Evolutionary conservation across 2,329 filamentous ascomycete species (phyloP).

Genomic region (Chrysoporthe cubensis): DNA sequence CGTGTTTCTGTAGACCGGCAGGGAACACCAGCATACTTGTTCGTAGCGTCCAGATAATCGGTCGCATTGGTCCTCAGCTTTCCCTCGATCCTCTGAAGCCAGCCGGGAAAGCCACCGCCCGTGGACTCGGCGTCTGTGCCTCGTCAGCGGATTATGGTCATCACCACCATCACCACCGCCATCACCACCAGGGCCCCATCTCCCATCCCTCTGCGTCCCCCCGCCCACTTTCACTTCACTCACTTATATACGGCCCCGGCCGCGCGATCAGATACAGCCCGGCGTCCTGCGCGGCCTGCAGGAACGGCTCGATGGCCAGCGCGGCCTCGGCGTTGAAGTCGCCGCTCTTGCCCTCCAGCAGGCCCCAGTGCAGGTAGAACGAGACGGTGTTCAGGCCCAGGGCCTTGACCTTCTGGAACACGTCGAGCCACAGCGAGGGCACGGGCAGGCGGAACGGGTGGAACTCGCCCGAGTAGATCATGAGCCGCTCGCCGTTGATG

Average conservation of each 20-base stretch:
- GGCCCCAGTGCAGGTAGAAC: constrained; percentile 73
- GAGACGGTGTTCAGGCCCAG: constrained; percentile 73
- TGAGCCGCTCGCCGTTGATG: constrained; percentile 66
- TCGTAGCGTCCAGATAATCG: constrained; percentile 63
- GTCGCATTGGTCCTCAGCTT: constrained; percentile 60
- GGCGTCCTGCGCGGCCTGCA: constrained; percentile 66
- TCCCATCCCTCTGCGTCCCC: not conserved
- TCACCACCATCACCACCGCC: no score
- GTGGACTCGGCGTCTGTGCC: constrained; percentile 57
- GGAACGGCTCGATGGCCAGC: constrained; percentile 71
- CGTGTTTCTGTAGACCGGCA: no score
- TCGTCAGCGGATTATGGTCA: not conserved
- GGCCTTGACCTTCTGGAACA: constrained; percentile 76
- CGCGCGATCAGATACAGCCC: constrained; percentile 71
- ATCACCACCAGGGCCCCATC: no score
- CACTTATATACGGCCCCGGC: constrained; percentile 28
- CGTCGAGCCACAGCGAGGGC: constrained; percentile 57
- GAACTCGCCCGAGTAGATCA: constrained; percentile 70
- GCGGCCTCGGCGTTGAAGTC: constrained; percentile 68
- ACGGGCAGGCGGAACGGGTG: constrained; percentile 58
- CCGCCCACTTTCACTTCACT: constrained; percentile 24
- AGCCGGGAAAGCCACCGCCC: constrained; percentile 74
- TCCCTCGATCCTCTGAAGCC: constrained; percentile 66
- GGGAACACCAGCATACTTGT: constrained; percentile 50
- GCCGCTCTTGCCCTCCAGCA: constrained; percentile 70